Percentiles rank a stretch among this genome's conserved stretches.
Conservation (phyloP, 768 basidiomycete genomes). For the Boletellus emodensis region DNA sequence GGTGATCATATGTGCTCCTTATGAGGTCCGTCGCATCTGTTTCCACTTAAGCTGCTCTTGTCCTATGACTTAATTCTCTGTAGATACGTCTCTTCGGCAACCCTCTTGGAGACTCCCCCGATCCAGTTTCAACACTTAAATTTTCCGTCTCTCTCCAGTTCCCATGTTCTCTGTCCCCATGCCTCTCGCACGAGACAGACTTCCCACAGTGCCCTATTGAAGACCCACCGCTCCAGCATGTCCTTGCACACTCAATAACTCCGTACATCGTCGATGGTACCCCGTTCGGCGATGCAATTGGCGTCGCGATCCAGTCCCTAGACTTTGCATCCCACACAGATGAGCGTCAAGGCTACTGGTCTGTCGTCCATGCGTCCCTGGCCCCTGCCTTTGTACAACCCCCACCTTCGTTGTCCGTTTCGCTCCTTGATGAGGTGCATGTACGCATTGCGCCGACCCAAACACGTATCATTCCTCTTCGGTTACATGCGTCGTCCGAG, state of each 20-base stretch:
- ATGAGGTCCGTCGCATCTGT: slow-evolving; percentile 51
- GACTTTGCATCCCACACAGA: slow-evolving; percentile 11
- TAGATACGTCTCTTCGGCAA: slow-evolving; percentile 85
- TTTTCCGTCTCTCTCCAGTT: slow-evolving; percentile 45
- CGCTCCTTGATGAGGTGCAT: slow-evolving; percentile 13
- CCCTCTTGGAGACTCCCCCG: slow-evolving; percentile 40
- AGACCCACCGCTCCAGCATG: slow-evolving; percentile 33
- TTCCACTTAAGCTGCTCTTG: not conserved
- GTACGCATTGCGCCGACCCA: slow-evolving; percentile 57
- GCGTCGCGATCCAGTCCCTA: slow-evolving; percentile 55
- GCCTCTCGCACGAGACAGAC: not conserved
- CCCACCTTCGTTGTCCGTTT: slow-evolving; percentile 17
- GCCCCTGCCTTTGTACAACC: not conserved
- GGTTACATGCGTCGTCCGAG: slow-evolving; percentile 36
- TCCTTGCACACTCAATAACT: slow-evolving; percentile 50
- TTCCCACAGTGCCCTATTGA: not conserved
- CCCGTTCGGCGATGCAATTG: slow-evolving; percentile 68
- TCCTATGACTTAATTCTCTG: not conserved
- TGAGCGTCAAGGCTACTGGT: slow-evolving; percentile 48
- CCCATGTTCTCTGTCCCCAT: not conserved
- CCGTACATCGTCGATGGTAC: slow-evolving; percentile 73
- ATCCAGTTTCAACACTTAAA: slow-evolving; percentile 55
- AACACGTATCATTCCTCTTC: slow-evolving; percentile 55
- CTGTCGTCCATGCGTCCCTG: slow-evolving; percentile 30
- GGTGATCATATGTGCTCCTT: slow-evolving; percentile 75